These are phyloP conservation scores for Hymenoscyphus salicellus DNA, from an alignment of 2,329 filamentous ascomycete genomes.

Conservation along the genomic window DNA sequence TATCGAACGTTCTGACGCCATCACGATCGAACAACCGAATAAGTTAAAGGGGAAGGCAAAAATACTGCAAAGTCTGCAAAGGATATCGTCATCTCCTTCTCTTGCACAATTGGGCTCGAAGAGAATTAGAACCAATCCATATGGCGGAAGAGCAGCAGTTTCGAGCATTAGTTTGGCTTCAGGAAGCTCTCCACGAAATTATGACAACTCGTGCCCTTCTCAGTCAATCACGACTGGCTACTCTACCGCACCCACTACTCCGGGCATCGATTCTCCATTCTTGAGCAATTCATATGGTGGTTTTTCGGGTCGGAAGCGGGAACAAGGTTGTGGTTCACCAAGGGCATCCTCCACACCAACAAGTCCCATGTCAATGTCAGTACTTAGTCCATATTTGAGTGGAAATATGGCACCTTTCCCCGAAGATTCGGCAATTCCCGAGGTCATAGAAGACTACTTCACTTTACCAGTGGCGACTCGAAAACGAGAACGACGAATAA, in stretches of 20 bases:
- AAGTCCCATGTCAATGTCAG: slow-evolving; percentile 27
- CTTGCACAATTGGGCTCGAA: slow-evolving; percentile 32
- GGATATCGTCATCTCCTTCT: slow-evolving; percentile 38
- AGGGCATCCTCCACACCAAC: slow-evolving; percentile 22
- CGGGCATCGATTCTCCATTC: slow-evolving; percentile 29
- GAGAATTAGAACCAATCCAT: slow-evolving; percentile 34
- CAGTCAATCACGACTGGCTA: slow-evolving; percentile 27
- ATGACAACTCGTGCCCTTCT: slow-evolving; percentile 30
- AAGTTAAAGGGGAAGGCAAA: slow-evolving; percentile 35
- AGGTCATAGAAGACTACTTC: slow-evolving; percentile 36
- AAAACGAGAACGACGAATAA: slow-evolving; percentile 34
- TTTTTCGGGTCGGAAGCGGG: slow-evolving; percentile 24
- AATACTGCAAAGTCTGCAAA: slow-evolving; percentile 34
- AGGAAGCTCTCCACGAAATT: slow-evolving; percentile 27
- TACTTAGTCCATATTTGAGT: slow-evolving; percentile 24
- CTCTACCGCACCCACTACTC: slow-evolving; percentile 33
- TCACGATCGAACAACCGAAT: slow-evolving; percentile 27
- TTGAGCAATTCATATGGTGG: slow-evolving; percentile 25
- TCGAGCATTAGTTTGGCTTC: slow-evolving; percentile 35
- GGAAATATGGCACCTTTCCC: slow-evolving; percentile 20
- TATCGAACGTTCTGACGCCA: slow-evolving; percentile 30
- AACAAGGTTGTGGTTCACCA: slow-evolving; percentile 20
- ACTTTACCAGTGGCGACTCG: slow-evolving; percentile 22
- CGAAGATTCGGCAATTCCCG: slow-evolving; percentile 26
- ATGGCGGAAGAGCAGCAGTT: slow-evolving; percentile 29